Percentiles rank a stretch among this genome's conserved stretches.
phyloP scores from a whole-genome alignment of 768 basidiomycete genomes.

The Pleurotus cornucopiae region DNA sequence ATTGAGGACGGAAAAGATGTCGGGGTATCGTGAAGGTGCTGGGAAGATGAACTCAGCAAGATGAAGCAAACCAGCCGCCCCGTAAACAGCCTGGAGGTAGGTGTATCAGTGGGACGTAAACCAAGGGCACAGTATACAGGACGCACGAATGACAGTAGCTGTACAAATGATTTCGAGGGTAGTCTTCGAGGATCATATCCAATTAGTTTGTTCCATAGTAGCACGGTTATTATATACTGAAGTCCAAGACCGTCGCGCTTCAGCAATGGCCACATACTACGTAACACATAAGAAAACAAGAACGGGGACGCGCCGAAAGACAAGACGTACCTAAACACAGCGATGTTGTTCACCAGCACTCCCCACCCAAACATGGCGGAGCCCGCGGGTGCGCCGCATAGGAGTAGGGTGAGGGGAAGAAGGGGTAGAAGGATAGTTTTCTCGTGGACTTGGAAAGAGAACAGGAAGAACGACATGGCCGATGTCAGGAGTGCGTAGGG shows the following conservation, averaged over 20 bases:
- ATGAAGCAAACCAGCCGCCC: constrained; percentile 53
- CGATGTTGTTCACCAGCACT: constrained; percentile 75
- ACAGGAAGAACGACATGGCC: constrained; percentile 91
- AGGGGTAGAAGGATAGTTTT: constrained; percentile 87
- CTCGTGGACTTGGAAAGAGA: constrained; percentile 96
- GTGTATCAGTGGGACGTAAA: constrained; percentile 14
- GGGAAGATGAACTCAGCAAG: constrained; percentile 53
- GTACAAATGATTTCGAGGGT: constrained; percentile 43
- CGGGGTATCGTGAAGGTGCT: constrained; percentile 77
- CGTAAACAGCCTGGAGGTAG: constrained; percentile 45
- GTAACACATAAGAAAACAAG: neutral
- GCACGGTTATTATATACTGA: constrained; percentile 64
- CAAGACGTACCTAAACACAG: constrained; percentile 70
- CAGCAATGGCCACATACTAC: constrained; percentile 92
- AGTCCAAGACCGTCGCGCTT: constrained; percentile 72
- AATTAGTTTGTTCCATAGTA: constrained; percentile 81
- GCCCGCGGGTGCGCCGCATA: constrained; percentile 50
- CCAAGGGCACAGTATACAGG: neutral
- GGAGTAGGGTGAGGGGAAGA: constrained; percentile 75
- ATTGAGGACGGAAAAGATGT: constrained; percentile 83
- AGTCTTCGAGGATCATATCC: constrained; percentile 68
- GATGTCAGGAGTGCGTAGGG: constrained; percentile 77
- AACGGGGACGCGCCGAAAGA: neutral
- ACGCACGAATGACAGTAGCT: constrained; percentile 50
- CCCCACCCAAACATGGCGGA: constrained; percentile 68